A percentile compares a stretch with the other conserved stretches of the same genome.
phyloP scores from a whole-genome alignment of 2,329 filamentous ascomycete species.

The Fusarium protoensiforme region DNA sequence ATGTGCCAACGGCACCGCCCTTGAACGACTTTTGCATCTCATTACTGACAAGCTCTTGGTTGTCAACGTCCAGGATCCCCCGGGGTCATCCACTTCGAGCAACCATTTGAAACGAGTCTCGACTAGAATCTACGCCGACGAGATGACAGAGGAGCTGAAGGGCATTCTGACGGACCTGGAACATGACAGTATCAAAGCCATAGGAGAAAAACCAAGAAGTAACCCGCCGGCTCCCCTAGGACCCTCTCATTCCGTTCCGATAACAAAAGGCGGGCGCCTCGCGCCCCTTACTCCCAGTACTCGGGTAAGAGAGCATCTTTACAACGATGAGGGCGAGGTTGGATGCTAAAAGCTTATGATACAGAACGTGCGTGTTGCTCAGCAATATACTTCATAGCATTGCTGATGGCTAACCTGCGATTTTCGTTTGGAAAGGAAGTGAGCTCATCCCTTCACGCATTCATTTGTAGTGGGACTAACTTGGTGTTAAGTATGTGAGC shows the following conservation, averaged over 20 bases:
- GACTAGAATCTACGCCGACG: not conserved
- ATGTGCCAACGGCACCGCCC: not conserved
- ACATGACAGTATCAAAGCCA: not conserved
- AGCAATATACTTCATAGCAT: not conserved
- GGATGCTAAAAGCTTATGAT: not conserved
- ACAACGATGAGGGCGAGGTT: not conserved
- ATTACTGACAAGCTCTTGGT: not conserved
- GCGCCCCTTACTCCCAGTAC: not conserved
- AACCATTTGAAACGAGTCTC: not conserved
- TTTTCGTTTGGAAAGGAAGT: not conserved
- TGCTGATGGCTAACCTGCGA: not conserved
- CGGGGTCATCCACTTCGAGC: not conserved
- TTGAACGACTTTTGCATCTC: not conserved
- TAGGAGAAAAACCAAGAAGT: not conserved
- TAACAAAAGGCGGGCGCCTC: not conserved
- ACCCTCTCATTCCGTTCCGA: not conserved
- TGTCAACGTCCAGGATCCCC: not conserved
- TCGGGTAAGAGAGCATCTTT: not conserved
- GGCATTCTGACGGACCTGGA: not conserved
- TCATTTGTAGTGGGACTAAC: not conserved
- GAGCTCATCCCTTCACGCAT: not conserved
- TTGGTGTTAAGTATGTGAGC: not conserved
- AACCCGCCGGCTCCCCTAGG: not conserved
- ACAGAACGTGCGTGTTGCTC: not conserved
- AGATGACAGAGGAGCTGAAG: not conserved